Conservation (phyloP, 2,329 filamentous ascomycete species). For the Fusarium ramigenum region DNA sequence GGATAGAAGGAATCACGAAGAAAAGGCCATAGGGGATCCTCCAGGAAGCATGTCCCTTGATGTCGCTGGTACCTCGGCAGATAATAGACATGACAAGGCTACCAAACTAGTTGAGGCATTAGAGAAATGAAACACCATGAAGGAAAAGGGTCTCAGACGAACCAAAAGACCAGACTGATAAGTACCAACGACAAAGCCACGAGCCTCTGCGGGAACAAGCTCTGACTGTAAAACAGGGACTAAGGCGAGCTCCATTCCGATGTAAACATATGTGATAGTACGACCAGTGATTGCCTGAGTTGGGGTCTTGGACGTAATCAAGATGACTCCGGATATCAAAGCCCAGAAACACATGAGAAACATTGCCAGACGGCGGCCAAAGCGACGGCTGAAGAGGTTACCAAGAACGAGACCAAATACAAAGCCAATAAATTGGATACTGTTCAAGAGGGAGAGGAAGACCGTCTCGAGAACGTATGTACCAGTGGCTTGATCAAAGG, state of each 20-base stretch:
- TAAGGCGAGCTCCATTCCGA: conserved; percentile 38
- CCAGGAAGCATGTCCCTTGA: conserved; percentile 46
- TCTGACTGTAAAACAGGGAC: conserved; percentile 51
- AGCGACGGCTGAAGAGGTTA: conserved; percentile 38
- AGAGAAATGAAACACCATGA: neutral
- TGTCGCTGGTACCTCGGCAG: conserved; percentile 43
- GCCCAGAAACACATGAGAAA: conserved; percentile 49
- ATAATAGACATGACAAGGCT: conserved; percentile 38
- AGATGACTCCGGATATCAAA: conserved; percentile 44
- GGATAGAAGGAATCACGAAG: conserved; percentile 45
- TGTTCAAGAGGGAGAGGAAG: conserved; percentile 51
- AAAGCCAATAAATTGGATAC: conserved; percentile 48
- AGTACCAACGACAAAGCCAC: conserved; percentile 48
- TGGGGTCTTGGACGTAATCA: conserved; percentile 44
- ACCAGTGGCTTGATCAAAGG: conserved; percentile 23
- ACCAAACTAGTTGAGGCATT: conserved; percentile 12
- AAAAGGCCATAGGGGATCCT: conserved; percentile 49
- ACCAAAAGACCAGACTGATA: conserved; percentile 42
- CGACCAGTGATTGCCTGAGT: conserved; percentile 48
- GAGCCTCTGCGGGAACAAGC: conserved; percentile 36
- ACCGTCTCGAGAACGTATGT: conserved; percentile 42
- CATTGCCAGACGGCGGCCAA: conserved; percentile 47
- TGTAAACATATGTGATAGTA: conserved; percentile 48
- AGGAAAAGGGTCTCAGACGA: neutral
- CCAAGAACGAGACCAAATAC: conserved; percentile 38